phyloP scores from a whole-genome alignment of 345 rosid genomes.

The Eucalyptus shirleyi region DNA sequence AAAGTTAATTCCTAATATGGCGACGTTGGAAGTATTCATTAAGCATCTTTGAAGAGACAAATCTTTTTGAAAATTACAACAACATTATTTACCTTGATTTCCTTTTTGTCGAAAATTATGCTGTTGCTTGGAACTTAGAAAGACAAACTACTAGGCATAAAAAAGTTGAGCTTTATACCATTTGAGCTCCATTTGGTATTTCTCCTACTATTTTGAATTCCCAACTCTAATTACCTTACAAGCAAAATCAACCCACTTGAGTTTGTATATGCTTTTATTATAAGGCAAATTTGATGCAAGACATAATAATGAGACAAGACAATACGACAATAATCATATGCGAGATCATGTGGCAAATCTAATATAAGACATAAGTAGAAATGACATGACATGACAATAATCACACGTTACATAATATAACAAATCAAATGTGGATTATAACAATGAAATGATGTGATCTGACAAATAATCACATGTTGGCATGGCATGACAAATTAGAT shows the following conservation, averaged over 20 bases:
- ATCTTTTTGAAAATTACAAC: not conserved
- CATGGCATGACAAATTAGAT: not conserved
- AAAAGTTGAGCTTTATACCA: too few species aligned
- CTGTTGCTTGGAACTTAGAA: not conserved
- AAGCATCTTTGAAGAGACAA: not conserved
- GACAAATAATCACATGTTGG: not conserved
- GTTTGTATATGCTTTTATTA: not conserved
- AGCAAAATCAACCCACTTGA: not conserved
- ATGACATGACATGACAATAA: accelerated
- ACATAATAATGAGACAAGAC: accelerated
- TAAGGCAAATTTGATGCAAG: not conserved
- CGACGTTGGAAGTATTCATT: not conserved
- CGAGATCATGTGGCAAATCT: accelerated
- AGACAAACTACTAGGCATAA: not conserved
- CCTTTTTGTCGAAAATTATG: too few species aligned
- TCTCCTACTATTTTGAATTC: too few species aligned
- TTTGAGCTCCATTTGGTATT: too few species aligned
- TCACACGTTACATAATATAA: accelerated
- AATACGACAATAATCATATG: not conserved
- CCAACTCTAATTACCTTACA: accelerated
- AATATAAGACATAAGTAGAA: accelerated
- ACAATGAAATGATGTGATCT: not conserved
- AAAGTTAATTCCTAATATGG: not conserved
- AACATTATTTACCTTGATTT: accelerated
- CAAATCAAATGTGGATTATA: accelerated